Conservation (phyloP, 1,284 basidiomycete genomes). For the Psilocybe mexicana region DNA sequence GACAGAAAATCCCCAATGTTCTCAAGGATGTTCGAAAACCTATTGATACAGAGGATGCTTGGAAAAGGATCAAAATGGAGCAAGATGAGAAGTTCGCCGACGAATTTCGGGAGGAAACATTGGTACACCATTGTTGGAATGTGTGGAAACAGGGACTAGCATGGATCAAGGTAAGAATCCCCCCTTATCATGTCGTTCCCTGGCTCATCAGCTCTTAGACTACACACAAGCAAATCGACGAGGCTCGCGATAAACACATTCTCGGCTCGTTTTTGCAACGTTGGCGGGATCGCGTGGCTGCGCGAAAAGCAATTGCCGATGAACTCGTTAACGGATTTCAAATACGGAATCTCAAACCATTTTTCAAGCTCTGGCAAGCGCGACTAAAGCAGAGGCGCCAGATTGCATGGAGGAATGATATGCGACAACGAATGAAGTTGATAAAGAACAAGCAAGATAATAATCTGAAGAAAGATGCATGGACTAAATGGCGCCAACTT, state of each 20-base stretch:
- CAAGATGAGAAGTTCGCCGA: conserved; percentile 73
- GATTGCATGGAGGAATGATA: conserved; percentile 59
- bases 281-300: conserved; percentile 51
- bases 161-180: conserved; percentile 66
- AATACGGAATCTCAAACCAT: conserved; percentile 39
- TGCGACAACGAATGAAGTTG: conserved; percentile 66
- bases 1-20: background rate
- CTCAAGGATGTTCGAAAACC: conserved; percentile 24
- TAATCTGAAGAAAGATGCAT: conserved; percentile 52
- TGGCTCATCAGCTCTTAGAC: conserved; percentile 40
- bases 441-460: conserved; percentile 54
- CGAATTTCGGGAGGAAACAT: conserved; percentile 57
- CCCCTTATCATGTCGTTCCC: conserved; percentile 15
- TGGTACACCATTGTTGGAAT: conserved; percentile 68
- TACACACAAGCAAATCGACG: conserved; percentile 60
- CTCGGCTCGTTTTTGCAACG: conserved; percentile 56
- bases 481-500: conserved; percentile 62
- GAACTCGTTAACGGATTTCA: conserved; percentile 45
- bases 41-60: conserved; percentile 68
- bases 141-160: conserved; percentile 67
- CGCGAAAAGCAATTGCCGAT: conserved; percentile 37
- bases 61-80: conserved; percentile 70
- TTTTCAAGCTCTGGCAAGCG: conserved; percentile 49
- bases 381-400: conserved; percentile 53
- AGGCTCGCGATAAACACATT: conserved; percentile 58